Base-by-base conservation (phyloP, 176 grass and related monocot genomes). In the Oryza longistaminata region DNA sequence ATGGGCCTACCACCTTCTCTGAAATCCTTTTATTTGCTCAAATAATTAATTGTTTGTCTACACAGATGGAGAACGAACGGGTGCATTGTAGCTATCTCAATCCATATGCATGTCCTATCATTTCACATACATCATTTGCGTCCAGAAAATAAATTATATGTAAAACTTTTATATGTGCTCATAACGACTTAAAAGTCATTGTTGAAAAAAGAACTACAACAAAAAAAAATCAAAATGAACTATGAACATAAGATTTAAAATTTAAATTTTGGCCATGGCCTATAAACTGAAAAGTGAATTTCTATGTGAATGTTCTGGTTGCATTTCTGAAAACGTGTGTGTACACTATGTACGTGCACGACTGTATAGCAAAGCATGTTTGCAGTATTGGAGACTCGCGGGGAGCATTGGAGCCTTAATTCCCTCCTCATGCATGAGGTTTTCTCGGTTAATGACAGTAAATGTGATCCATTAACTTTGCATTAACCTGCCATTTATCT, bases 391-490 rank as follows among this genome's bases (percentile, higher is more conserved):
- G 19, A 58, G 53, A 21, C 53, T 21, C 19, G 53, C 52, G 21
- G 52, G 52, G 53, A 58, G 14, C 14, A 58, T 12, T 62, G 15
- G 45, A 1, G 49, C 6, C 37, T 74, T 90, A 62, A 83, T 79
- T 90, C 40, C 53, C 60, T 68, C 58, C 78, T 52, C 49, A 35
- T 64, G 1, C 84, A 79, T 68, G 84, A 68, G 73, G 80, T 64
- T 83, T 75, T 87, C 68, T 39, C 53, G 21, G 79, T 90, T 83
- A 69, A 71, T 49, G 74, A 64, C 13, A 83, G 37, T 90, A 83
- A 90, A 74, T 39, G 39, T 21, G 74, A 40, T 52, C 31, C 37
- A 87, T 83, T 90, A 87, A 90, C 80, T 48, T 62, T 31, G 39
- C 40, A 87, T 84, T 79, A 80, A 90, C 21, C n/a, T 49, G 24